Evolutionary conservation across 139 green algal species (phyloP).

Genomic region (Spirogloea muscicola): DNA sequence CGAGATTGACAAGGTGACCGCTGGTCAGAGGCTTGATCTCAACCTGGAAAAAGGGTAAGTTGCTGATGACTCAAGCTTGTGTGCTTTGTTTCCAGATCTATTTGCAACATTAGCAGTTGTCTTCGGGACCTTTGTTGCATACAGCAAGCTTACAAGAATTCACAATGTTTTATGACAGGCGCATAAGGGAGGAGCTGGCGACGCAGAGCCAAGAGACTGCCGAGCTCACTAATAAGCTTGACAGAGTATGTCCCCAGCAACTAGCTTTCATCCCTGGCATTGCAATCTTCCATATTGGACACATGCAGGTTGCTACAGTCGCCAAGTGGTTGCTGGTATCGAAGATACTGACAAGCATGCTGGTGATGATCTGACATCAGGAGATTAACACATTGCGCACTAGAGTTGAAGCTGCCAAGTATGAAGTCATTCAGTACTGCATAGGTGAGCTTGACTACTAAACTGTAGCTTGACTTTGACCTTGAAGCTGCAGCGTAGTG

Average conservation of each 20-base stretch:
- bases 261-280: neutral
- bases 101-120: constrained; percentile 2
- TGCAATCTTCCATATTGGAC: constrained; percentile 1
- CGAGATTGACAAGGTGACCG: constrained; percentile 90
- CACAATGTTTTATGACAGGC: constrained; percentile 14
- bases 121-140: neutral
- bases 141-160: neutral
- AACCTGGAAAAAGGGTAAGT: constrained; percentile 91
- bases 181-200: constrained; percentile 36
- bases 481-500: neutral
- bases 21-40: constrained; percentile 84
- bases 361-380: constrained; percentile 6
- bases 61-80: neutral
- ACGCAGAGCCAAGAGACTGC: constrained; percentile 17
- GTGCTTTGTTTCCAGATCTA: neutral
- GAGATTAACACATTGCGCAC: constrained; percentile 49
- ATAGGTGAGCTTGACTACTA: constrained; percentile 20
- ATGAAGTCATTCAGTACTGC: constrained; percentile 49
- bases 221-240: constrained; percentile 36
- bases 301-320: neutral
- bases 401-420: constrained; percentile 37
- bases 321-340: neutral
- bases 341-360: neutral
- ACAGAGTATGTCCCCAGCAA: constrained; percentile 17
- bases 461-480: constrained; percentile 1